Base-by-base conservation (phyloP, 2,329 filamentous ascomycete species). In the Monilinia polystroma region DNA sequence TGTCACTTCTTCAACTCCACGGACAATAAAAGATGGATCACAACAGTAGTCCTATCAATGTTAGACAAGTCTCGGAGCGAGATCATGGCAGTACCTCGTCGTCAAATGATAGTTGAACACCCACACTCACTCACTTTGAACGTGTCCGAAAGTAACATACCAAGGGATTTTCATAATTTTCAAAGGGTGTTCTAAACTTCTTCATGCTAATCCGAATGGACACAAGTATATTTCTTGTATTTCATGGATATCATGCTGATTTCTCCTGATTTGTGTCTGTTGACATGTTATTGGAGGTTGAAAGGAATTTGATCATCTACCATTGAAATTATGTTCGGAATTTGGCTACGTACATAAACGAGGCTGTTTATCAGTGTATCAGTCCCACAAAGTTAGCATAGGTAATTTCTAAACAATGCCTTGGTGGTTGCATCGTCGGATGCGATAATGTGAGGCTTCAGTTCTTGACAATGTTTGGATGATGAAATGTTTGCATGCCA, bases 31-130 rank as follows among this genome's bases (percentile, higher is more conserved):
- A 18, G 35, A 12, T 38, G 45, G 45, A 29, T 59, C 56, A 32
- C 45, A 41, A 45, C 52, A 65, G 45, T 59, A n/a, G 53, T 65
- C 63, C 63, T 65, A 58, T 65, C n/a, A 65, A 47, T 65, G 63
- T 59, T 51, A 59, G 43, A 59, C 63, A 65, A 65, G 63, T 65
- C 54, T 64, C 52, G 53, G 52, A 59, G 54, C 63, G 63, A 65
- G 35, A 51, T 35, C 43, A 29, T 49, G 32, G 1, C 32, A 35
- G 32, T 35, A 49, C 35, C 23, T 64, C 47, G 43, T 59, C 63
- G 32, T 45, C 63, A 43, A 65, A 59, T 47, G 62, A 56, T 47
- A 47, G 35, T 47, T 32, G 51, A 43, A 55, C 51, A 63, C 54
- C 38, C 60, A 55, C 12, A n/a, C 23, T 53, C 45, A n/a, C 35